Evolutionary conservation across 139 green algal species (phyloP).

Genomic region (Haematococcus lacustris): DNA sequence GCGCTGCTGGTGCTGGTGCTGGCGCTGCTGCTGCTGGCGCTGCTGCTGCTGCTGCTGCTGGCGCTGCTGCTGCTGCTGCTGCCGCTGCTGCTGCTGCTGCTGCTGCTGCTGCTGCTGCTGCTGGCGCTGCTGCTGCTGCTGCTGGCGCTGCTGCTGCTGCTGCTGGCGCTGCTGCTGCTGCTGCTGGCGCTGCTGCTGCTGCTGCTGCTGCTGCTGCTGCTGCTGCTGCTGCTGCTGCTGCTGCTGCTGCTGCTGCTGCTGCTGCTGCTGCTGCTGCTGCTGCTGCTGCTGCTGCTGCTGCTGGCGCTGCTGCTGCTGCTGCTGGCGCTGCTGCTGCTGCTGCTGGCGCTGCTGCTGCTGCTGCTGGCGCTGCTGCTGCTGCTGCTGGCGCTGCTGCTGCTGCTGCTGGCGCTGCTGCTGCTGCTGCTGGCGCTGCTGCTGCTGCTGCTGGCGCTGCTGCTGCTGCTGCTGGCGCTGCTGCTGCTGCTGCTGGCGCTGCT

Average conservation of each 20-base stretch:
- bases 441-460: conserved; percentile 10
- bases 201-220: not conserved
- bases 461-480: conserved; percentile 8
- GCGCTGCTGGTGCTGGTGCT: too few relatives aligned
- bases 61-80: not conserved
- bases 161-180: not conserved
- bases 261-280: conserved; percentile 2
- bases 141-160: not conserved
- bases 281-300: conserved; percentile 2
- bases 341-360: conserved; percentile 9
- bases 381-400: not conserved
- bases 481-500: not conserved
- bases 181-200: conserved; percentile 5
- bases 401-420: not conserved
- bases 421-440: not conserved
- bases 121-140: not conserved
- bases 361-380: conserved; percentile 12
- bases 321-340: conserved; percentile 13
- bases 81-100: not conserved
- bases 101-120: not conserved
- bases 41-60: not conserved
- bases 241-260: conserved; percentile 6
- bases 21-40: not conserved
- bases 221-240: conserved; percentile 9
- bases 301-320: not conserved